Base-by-base conservation (phyloP, 495 filamentous ascomycete genomes). In the Penicillium canariense region DNA sequence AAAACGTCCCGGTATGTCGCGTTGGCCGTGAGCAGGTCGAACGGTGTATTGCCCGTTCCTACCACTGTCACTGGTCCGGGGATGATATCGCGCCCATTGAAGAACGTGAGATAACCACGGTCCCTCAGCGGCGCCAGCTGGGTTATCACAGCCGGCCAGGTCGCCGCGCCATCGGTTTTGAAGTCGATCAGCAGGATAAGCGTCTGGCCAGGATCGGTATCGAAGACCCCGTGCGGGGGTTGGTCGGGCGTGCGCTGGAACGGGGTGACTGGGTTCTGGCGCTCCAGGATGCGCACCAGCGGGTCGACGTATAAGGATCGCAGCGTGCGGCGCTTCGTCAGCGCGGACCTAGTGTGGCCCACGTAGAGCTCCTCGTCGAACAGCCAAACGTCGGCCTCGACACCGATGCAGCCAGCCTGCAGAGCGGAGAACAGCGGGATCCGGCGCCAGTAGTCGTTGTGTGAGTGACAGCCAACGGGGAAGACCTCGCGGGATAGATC, bases 381-480 rank as follows among this genome's bases (percentile, higher is more conserved):
- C 9, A 88, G 79, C 90, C 90, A 97, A 17, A 97, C 85, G 62
- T 97, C 92, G 0, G 90, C 90, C 71, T 97, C 92, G 28, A 92
- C 82, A 12, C 82, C 73, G 17, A 83, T 77, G 53, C 83, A 86
- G 15, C 92, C 89, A 1, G 72, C 59, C 73, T 85, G 75, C 8
- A 90, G 67, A 3, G 86, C 85, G 3, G 82, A 84, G 64, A 75
- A 87, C 0, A 89, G 72, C 0, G 92, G 92, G 3, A 90, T 80
- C 10, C 77, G 79, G 5, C 90, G 86, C 78, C 78, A 96, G 71
- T 96, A 96, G 72, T 96, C 91, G 64, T 96, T 96, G 69, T 96
- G 91, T 0, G 89, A 93, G 68, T 75, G 66, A 55, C 86, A 90
- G 4, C 74, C 78, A 38, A 87, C 81, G 0, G 90, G 89, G 0